Evolutionary conservation across 2,329 filamentous ascomycete species (phyloP).

Genomic region (Ceratocystis destructans): DNA sequence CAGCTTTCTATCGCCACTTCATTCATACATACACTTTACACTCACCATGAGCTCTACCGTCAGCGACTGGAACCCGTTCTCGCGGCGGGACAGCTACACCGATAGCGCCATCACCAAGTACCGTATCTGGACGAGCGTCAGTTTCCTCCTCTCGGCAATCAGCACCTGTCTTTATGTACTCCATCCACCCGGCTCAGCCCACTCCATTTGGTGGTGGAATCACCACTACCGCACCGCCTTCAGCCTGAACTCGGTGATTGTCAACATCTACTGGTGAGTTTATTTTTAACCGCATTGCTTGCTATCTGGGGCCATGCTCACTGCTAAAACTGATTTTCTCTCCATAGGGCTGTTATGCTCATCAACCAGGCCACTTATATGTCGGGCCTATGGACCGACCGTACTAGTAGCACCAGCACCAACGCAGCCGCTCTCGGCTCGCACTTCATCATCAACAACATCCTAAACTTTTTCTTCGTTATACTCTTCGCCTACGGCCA

Average conservation of each 20-base stretch:
- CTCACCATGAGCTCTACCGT: conserved; percentile 7
- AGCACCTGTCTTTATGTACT: conserved; percentile 62
- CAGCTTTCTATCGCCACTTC: background rate
- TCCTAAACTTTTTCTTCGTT: conserved; percentile 69
- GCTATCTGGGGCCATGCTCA: too few relatives aligned
- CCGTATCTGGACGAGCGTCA: conserved; percentile 59
- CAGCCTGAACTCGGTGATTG: conserved; percentile 51
- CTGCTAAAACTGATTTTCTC: background rate
- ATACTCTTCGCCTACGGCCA: conserved; percentile 66
- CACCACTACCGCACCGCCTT: conserved; percentile 55
- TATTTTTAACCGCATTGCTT: background rate
- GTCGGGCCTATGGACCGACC: conserved; percentile 58
- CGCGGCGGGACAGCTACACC: conserved; percentile 52
- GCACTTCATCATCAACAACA: conserved; percentile 77
- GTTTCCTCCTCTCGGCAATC: conserved; percentile 61
- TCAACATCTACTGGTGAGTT: conserved; percentile 45
- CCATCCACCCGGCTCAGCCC: conserved; percentile 41
- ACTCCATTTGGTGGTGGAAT: conserved; percentile 66
- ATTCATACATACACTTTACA: background rate
- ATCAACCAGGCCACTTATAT: conserved; percentile 64
- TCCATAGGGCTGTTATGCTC: conserved; percentile 53
- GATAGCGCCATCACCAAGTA: conserved; percentile 51
- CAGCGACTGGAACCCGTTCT: conserved; percentile 56
- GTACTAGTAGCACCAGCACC: conserved; percentile 36
- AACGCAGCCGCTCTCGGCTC: conserved; percentile 63